Evolutionary conservation across 73 alveolate species (phyloP).

Genomic region (Blepharisma japonicum): DNA sequence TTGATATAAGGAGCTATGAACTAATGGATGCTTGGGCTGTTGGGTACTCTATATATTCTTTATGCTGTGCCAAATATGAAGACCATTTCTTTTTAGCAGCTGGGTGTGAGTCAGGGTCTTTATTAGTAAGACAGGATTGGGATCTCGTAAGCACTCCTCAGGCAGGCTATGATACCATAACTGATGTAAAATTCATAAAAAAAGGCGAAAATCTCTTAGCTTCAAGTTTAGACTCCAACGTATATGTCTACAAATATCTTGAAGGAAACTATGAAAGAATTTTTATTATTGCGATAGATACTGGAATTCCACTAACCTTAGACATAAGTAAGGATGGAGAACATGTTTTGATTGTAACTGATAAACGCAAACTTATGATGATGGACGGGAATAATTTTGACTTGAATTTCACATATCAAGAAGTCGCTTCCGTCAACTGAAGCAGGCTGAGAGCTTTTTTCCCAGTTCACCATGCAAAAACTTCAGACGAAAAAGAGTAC

Average conservation of each 20-base stretch:
- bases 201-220: slow-evolving; percentile 66
- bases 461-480: too few relatives aligned
- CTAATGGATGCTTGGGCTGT: slow-evolving; percentile 81
- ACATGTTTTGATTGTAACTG: slow-evolving; percentile 49
- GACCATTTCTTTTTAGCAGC: slow-evolving; percentile 78
- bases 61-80: slow-evolving; percentile 58
- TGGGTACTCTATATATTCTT: slow-evolving; percentile 69
- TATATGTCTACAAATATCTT: slow-evolving; percentile 53
- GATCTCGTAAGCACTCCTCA: slow-evolving; percentile 69
- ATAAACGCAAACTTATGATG: slow-evolving; percentile 58
- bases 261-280: slow-evolving; percentile 47
- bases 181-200: slow-evolving; percentile 72
- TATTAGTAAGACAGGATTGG: slow-evolving; percentile 85
- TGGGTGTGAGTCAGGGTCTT: slow-evolving; percentile 78
- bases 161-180: slow-evolving; percentile 65
- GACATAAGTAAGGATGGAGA: slow-evolving; percentile 51
- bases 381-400: slow-evolving; percentile 44
- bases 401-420: slow-evolving; percentile 34
- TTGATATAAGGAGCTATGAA: slow-evolving; percentile 72
- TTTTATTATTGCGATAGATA: slow-evolving; percentile 47
- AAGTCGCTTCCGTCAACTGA: neutral
- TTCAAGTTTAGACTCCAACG: slow-evolving; percentile 65
- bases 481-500: slow-evolving; percentile 5
- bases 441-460: neutral
- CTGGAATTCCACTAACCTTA: slow-evolving; percentile 55